phyloP scores from a whole-genome alignment of 2,329 filamentous ascomycete genomes.

The Ophiostoma tasmaniense region DNA sequence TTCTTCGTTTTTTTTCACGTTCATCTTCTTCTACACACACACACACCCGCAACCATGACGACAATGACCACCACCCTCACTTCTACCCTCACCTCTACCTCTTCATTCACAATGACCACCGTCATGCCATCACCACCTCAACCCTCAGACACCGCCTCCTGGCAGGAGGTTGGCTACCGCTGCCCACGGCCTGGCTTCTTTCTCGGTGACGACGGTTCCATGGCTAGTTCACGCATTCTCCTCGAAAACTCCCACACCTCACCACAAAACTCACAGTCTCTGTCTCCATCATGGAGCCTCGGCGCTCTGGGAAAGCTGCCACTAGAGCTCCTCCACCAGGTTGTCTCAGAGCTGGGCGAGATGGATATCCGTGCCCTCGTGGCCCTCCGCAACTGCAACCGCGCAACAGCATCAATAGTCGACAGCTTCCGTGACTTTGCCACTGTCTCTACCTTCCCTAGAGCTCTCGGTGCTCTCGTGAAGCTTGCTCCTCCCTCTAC shows the following conservation, averaged over 20 bases:
- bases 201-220: slow-evolving; percentile 19
- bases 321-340: slow-evolving; percentile 18
- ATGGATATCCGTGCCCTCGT: slow-evolving; percentile 15
- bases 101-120: background rate
- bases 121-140: background rate
- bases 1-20: background rate
- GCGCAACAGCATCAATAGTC: slow-evolving; percentile 15
- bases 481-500: background rate
- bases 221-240: slow-evolving; percentile 15
- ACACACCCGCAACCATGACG: background rate
- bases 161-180: slow-evolving; percentile 19
- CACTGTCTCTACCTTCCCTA: slow-evolving; percentile 18
- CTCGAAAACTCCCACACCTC: background rate
- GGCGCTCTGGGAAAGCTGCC: slow-evolving; percentile 16
- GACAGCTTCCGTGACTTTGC: slow-evolving; percentile 18
- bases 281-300: slow-evolving; percentile 13
- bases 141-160: slow-evolving; percentile 11
- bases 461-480: slow-evolving; percentile 18
- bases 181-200: slow-evolving; percentile 21
- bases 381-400: slow-evolving; percentile 19
- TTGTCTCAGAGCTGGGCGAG: slow-evolving; percentile 16
- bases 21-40: background rate
- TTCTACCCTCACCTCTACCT: background rate
- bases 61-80: background rate
- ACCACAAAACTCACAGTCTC: background rate